phyloP scores from a whole-genome alignment of 306 rosid species.

The Benincasa hispida region DNA sequence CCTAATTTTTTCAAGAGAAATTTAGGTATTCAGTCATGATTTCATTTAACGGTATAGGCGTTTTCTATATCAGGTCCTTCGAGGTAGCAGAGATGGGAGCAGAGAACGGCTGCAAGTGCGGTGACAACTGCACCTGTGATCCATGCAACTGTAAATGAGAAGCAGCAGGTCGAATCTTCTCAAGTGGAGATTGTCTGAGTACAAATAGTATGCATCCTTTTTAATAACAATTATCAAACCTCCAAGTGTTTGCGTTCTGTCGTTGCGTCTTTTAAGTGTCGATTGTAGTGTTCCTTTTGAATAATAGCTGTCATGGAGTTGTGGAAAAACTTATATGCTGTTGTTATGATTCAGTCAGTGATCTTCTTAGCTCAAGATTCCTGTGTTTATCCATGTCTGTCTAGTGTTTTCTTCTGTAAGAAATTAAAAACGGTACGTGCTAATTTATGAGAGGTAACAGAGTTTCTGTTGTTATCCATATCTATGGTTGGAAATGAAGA shows the following conservation, averaged over 20 bases:
- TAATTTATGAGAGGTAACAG: not conserved
- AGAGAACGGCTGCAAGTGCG: conserved; percentile 60
- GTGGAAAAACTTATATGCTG: not conserved
- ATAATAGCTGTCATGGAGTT: not conserved
- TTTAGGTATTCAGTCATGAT: not conserved
- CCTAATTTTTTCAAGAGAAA: not conserved
- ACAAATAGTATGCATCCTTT: not conserved
- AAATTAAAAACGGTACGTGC: not conserved
- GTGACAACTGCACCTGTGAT: conserved; percentile 42
- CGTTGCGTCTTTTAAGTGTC: conserved; percentile 3
- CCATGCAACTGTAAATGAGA: conserved; percentile 60
- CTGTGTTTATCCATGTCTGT: not conserved
- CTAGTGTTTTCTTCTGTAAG: not conserved
- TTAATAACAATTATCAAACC: not conserved
- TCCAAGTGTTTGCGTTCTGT: not conserved
- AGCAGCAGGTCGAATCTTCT: not conserved
- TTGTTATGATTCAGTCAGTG: not conserved
- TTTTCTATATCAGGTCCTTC: conserved; percentile 10
- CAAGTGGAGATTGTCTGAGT: not conserved
- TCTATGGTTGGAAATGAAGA: not conserved
- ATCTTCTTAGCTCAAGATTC: not conserved
- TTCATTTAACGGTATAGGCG: not conserved
- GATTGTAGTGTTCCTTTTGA: not conserved
- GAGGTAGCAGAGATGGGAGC: conserved; percentile 37
- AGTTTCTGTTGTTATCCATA: not conserved